Conservation (phyloP, 192 early-diverging fungal genomes). For the Gigaspora rosea region DNA sequence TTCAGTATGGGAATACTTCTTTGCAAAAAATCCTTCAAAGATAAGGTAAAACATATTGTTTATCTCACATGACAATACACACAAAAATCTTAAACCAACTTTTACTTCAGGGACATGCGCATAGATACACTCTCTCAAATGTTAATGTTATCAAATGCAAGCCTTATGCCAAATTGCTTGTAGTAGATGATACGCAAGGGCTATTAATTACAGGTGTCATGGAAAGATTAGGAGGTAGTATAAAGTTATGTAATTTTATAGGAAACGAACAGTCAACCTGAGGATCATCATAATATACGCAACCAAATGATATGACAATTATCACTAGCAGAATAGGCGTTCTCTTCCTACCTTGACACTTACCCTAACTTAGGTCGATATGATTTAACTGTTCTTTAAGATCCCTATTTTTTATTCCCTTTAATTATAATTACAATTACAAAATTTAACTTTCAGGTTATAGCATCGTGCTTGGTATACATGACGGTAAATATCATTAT, state of each 20-base stretch:
- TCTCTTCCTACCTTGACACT: too few species aligned
- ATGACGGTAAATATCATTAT: conserved; percentile 73
- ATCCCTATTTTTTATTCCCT: neutral
- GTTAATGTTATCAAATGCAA: conserved; percentile 80
- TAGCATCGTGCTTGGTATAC: conserved; percentile 69
- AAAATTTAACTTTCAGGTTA: too few species aligned
- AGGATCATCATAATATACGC: too few species aligned
- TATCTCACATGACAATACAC: neutral
- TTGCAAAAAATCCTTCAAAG: conserved; percentile 75
- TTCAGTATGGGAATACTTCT: conserved; percentile 78
- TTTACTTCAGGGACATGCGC: conserved; percentile 62
- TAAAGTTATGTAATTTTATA: too few species aligned
- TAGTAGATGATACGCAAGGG: conserved; percentile 92
- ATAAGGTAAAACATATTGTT: conserved; percentile 51
- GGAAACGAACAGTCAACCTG: too few species aligned
- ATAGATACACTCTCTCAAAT: conserved; percentile 93
- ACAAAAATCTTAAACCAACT: neutral
- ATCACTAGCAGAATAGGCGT: too few species aligned
- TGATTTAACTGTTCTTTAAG: too few species aligned
- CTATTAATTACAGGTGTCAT: conserved; percentile 78
- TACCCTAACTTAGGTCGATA: too few species aligned
- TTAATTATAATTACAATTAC: neutral
- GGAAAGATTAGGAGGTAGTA: too few species aligned
- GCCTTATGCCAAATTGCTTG: conserved; percentile 67
- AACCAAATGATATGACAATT: too few species aligned